Conservation (phyloP, 2,329 filamentous ascomycete genomes). For the Orbilia quercus region DNA sequence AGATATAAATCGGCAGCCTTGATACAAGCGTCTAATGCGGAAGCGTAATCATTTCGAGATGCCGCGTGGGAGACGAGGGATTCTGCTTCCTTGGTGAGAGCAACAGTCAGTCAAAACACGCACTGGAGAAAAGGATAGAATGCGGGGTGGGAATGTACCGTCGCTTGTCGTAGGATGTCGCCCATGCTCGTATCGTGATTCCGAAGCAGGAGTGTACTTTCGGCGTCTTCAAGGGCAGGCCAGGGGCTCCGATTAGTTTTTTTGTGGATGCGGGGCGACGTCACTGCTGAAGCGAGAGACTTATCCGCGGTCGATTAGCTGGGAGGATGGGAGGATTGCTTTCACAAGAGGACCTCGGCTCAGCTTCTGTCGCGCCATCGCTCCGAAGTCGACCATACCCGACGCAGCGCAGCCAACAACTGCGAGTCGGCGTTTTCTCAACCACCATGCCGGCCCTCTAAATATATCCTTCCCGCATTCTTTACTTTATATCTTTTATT, state of each 20-base stretch:
- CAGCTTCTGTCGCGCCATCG: slow-evolving; percentile 28
- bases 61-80: slow-evolving; percentile 52
- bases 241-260: background rate
- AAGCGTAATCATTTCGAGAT: slow-evolving; percentile 43
- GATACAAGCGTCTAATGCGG: slow-evolving; percentile 48
- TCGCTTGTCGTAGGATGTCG: slow-evolving; percentile 19
- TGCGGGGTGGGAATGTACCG: slow-evolving; percentile 19
- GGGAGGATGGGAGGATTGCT: no score
- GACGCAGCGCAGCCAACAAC: slow-evolving; percentile 27
- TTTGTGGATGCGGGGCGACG: slow-evolving; percentile 43
- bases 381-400: slow-evolving; percentile 24
- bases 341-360: slow-evolving; percentile 35
- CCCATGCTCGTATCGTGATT: slow-evolving; percentile 5
- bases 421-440: slow-evolving; percentile 13
- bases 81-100: slow-evolving; percentile 52
- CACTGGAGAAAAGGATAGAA: background rate
- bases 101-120: slow-evolving; percentile 19
- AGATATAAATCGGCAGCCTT: slow-evolving; percentile 47
- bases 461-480: background rate
- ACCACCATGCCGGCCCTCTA: slow-evolving; percentile 32
- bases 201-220: slow-evolving; percentile 1
- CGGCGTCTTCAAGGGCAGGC: no score
- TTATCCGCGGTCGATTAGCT: slow-evolving; percentile 47
- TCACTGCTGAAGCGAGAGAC: slow-evolving; percentile 24
- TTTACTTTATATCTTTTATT: slow-evolving; percentile 10